phyloP scores from a whole-genome alignment of 2,329 filamentous ascomycete species.

The Venturia asperata region DNA sequence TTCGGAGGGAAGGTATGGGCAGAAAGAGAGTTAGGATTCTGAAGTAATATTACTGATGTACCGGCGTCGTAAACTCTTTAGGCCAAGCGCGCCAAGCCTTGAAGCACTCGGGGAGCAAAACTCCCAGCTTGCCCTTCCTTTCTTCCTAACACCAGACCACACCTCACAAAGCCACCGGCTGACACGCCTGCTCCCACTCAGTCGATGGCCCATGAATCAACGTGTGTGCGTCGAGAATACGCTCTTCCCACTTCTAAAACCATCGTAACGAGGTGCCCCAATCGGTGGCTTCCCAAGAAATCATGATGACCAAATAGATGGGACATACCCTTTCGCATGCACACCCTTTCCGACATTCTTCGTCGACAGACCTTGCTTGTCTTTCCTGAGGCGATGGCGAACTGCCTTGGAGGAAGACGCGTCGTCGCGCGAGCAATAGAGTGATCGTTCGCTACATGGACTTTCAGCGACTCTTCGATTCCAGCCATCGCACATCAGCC shows the following conservation, averaged over 20 bases:
- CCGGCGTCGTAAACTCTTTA: no score
- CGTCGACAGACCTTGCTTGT: not conserved
- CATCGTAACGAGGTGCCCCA: slow-evolving; percentile 65
- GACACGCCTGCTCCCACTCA: slow-evolving; percentile 42
- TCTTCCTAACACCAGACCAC: slow-evolving; percentile 52
- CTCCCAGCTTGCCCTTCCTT: slow-evolving; percentile 27
- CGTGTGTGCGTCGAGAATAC: slow-evolving; percentile 59
- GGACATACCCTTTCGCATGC: slow-evolving; percentile 39
- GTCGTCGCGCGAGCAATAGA: not conserved
- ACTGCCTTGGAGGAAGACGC: not conserved
- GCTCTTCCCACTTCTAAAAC: slow-evolving; percentile 65
- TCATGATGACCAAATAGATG: slow-evolving; percentile 61
- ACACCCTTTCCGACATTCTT: slow-evolving; percentile 21
- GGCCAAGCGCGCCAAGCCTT: not conserved
- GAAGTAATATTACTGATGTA: no score
- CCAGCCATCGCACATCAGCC: not conserved
- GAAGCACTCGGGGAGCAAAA: not conserved
- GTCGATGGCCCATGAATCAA: slow-evolving; percentile 28
- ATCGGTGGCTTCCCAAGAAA: slow-evolving; percentile 55
- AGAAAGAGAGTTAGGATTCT: no score
- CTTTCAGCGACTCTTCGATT: not conserved
- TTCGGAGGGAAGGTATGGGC: not conserved
- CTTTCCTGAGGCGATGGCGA: not conserved
- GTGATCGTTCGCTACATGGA: not conserved
- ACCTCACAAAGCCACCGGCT: slow-evolving; percentile 60